Conservation (phyloP, 495 filamentous ascomycete genomes). For the Penicillium soppii region DNA sequence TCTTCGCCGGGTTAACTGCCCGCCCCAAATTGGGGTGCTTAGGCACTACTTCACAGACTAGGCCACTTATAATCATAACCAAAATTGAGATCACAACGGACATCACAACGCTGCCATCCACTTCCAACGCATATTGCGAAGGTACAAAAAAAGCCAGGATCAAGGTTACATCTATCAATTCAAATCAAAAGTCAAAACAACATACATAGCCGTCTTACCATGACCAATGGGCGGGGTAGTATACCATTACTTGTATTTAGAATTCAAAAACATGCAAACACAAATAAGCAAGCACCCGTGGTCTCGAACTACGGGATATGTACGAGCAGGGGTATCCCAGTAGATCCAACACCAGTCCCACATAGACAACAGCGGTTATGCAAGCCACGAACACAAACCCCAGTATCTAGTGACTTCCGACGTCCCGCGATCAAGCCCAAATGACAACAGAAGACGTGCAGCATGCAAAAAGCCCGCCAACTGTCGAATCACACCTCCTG, state of each 20-base stretch:
- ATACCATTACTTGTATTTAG: background rate
- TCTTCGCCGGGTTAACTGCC: background rate
- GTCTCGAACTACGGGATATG: background rate
- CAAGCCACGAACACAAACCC: slow-evolving; percentile 4
- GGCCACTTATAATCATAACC: background rate
- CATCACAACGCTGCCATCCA: background rate
- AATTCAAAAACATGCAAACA: background rate
- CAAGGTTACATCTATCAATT: background rate
- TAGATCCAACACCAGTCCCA: slow-evolving; percentile 1
- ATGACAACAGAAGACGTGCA: slow-evolving; percentile 4
- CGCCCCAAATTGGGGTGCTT: background rate
- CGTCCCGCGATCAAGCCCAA: background rate
- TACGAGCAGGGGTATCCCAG: background rate
- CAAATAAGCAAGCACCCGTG: background rate
- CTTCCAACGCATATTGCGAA: background rate
- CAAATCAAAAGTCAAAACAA: background rate
- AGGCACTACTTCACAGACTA: background rate
- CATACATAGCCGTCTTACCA: background rate
- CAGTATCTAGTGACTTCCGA: slow-evolving; percentile 7
- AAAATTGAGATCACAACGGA: background rate
- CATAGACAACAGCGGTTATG: slow-evolving; percentile 17
- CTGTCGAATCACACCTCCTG: background rate
- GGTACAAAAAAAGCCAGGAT: background rate
- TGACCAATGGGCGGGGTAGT: no score
- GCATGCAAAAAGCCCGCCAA: background rate